Evolutionary conservation across 106 monocot species (phyloP).

Genomic region (Allium fistulosum): DNA sequence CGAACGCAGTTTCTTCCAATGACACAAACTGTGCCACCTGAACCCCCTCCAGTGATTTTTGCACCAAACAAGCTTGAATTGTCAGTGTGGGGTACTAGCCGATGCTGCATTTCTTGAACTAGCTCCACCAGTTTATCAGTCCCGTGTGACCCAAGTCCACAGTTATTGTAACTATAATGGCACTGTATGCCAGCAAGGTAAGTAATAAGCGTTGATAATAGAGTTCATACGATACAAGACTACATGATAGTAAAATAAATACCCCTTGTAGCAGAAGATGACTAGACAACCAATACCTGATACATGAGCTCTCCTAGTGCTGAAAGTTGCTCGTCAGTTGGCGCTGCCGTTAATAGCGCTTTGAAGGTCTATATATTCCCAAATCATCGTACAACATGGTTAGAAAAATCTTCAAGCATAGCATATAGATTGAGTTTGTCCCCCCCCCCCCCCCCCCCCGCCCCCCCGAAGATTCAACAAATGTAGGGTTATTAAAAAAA

Average conservation of each 20-base stretch:
- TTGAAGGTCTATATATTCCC: conserved; percentile 60
- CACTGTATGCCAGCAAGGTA: conserved; percentile 31
- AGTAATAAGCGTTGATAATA: neutral
- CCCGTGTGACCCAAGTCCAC: conserved; percentile 88
- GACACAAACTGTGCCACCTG: conserved; percentile 88
- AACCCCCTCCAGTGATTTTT: conserved; percentile 95
- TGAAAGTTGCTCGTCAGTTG: conserved; percentile 38
- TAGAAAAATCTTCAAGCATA: neutral
- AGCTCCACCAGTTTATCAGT: conserved; percentile 23
- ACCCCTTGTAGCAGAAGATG: conserved; percentile 22
- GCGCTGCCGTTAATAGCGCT: conserved; percentile 64
- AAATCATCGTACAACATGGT: neutral
- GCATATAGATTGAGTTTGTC: neutral
- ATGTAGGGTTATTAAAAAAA: neutral
- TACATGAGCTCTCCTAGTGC: too few species aligned
- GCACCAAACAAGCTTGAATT: conserved; percentile 76
- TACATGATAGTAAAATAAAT: neutral
- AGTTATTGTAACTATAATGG: conserved; percentile 84
- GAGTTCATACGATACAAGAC: neutral
- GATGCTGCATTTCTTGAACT: conserved; percentile 89
- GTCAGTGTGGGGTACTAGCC: conserved; percentile 22
- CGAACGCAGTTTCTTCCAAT: conserved; percentile 61
- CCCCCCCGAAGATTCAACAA: neutral
- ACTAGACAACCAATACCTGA: neutral
- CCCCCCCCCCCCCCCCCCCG: too few species aligned